phyloP scores from a whole-genome alignment of 2,329 filamentous ascomycete species.

The Neopestalotiopsis sp. region DNA sequence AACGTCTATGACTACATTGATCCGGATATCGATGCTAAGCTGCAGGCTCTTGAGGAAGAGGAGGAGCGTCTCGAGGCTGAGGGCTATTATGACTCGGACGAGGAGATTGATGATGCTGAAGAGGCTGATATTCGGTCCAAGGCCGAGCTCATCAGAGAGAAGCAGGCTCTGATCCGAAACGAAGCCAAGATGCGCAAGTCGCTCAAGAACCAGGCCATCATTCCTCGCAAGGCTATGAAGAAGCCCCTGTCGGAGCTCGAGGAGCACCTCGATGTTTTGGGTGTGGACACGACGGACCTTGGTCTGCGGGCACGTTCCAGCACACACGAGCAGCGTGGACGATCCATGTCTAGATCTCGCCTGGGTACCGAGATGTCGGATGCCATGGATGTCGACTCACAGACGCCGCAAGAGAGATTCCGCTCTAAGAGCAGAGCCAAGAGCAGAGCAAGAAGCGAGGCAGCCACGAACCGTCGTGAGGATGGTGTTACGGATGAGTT shows the following conservation, averaged over 20 bases:
- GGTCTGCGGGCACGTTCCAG: constrained; percentile 73
- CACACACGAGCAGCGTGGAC: constrained; percentile 68
- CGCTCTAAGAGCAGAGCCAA: constrained; percentile 67
- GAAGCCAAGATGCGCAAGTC: constrained; percentile 94
- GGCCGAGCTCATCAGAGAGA: constrained; percentile 94
- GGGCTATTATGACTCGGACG: constrained; percentile 90
- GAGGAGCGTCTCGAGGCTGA: constrained; percentile 91
- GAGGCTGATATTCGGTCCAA: constrained; percentile 88
- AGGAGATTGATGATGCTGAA: constrained; percentile 83
- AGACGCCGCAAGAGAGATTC: constrained; percentile 60
- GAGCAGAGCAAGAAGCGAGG: constrained; percentile 63
- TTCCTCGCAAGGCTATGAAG: constrained; percentile 81
- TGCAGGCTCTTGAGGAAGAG: constrained; percentile 90
- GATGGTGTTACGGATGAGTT: constrained; percentile 76
- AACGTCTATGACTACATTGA: constrained; percentile 98
- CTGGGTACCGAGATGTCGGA: constrained; percentile 68
- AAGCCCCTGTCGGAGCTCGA: constrained; percentile 89
- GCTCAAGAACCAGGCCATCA: constrained; percentile 94
- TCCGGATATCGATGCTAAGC: constrained; percentile 92
- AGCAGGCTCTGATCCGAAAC: constrained; percentile 89
- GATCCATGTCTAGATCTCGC: constrained; percentile 68
- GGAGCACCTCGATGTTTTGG: constrained; percentile 81
- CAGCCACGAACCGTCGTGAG: constrained; percentile 69
- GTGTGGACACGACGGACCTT: constrained; percentile 80
- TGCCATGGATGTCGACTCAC: constrained; percentile 75